These are phyloP conservation scores for Termitomyces sp. DNA, from an alignment of 768 basidiomycete species.

Conservation along the genomic window DNA sequence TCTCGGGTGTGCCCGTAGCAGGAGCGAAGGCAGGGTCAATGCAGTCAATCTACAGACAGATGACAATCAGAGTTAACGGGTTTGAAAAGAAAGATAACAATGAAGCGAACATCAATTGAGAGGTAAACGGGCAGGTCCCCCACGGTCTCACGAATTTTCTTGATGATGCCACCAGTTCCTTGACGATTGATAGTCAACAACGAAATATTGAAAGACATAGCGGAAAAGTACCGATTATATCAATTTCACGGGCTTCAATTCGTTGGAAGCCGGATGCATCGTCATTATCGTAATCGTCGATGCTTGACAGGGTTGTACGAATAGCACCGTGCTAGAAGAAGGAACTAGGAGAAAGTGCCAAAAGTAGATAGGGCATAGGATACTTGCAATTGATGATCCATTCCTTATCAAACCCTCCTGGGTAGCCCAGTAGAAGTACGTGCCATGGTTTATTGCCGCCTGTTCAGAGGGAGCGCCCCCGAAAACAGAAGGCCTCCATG, in stretches of 20 bases:
- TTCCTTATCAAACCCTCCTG: constrained; percentile 77
- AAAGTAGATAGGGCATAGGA: constrained; percentile 23
- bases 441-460: constrained; percentile 80
- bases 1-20: constrained; percentile 81
- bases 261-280: constrained; percentile 75
- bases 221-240: constrained; percentile 52
- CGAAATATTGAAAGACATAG: not conserved
- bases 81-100: not conserved
- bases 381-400: constrained; percentile 80
- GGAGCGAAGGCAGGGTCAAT: constrained; percentile 82
- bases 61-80: not conserved
- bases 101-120: constrained; percentile 58
- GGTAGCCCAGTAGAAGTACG: constrained; percentile 88
- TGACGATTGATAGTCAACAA: not conserved
- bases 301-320: constrained; percentile 74
- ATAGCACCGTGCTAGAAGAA: constrained; percentile 76
- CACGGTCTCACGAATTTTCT: constrained; percentile 74
- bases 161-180: constrained; percentile 74
- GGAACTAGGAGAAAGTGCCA: constrained; percentile 55
- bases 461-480: constrained; percentile 68
- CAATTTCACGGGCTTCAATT: constrained; percentile 82
- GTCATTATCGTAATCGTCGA: constrained; percentile 73
- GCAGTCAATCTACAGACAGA: constrained; percentile 53
- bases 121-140: constrained; percentile 73
- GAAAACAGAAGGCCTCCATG: constrained; percentile 72